Evolutionary conservation across 805 yeast species (phyloP).

Genomic region (Saitoella complicata): DNA sequence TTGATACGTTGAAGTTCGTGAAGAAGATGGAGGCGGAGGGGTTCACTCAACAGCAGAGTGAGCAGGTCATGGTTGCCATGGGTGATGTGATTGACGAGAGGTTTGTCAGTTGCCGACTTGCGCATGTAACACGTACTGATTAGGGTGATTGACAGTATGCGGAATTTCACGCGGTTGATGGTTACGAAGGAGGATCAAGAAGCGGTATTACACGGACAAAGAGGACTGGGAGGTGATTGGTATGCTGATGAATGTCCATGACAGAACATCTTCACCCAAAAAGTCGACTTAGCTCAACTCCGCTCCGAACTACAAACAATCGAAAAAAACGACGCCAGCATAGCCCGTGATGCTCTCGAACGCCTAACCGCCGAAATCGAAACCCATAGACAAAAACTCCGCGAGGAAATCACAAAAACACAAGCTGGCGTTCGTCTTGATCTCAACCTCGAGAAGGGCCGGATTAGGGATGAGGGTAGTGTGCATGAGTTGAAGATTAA

Average conservation of each 20-base stretch:
- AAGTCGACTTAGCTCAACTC: constrained; percentile 88
- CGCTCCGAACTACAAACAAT: constrained; percentile 80
- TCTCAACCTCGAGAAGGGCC: constrained; percentile 81
- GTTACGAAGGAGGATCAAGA: constrained; percentile 1
- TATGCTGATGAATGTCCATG: not conserved
- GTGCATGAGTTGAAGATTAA: constrained; percentile 85
- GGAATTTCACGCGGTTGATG: not conserved
- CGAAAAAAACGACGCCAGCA: constrained; percentile 72
- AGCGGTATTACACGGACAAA: not conserved
- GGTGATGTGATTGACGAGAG: constrained; percentile 53
- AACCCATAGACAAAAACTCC: constrained; percentile 63
- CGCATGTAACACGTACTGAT: not conserved
- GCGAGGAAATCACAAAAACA: constrained; percentile 81
- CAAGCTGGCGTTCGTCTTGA: constrained; percentile 84
- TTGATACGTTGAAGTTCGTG: constrained; percentile 65
- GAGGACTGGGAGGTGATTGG: not conserved
- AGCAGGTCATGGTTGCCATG: constrained; percentile 59
- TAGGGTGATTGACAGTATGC: constrained; percentile 2
- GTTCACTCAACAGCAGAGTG: constrained; percentile 60
- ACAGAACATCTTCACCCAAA: constrained; percentile 29
- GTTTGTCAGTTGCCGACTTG: not conserved
- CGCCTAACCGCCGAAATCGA: constrained; percentile 70
- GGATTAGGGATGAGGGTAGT: constrained; percentile 86
- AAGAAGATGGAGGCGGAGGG: constrained; percentile 52
- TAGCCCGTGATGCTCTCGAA: constrained; percentile 75